A percentile compares a stretch with the other conserved stretches of the same genome.
Conservation (phyloP, 2,329 filamentous ascomycete genomes). For the Fusarium neocosmosporiellum region DNA sequence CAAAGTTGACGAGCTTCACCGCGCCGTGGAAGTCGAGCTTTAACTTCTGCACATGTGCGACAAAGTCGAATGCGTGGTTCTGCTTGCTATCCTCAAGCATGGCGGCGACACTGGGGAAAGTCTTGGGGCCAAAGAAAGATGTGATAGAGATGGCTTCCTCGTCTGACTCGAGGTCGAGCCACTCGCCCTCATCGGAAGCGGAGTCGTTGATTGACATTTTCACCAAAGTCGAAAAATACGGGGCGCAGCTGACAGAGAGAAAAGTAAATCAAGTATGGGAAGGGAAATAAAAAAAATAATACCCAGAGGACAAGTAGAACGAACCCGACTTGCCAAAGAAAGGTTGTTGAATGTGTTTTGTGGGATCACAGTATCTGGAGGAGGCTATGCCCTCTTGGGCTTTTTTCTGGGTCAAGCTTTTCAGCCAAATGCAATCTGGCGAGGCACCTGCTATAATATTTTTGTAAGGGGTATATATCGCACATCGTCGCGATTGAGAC, state of each 20-base stretch:
- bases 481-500: constrained; percentile 11
- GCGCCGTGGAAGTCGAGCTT: constrained; percentile 78
- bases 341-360: constrained; percentile 39
- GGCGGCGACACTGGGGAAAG: constrained; percentile 70
- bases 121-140: constrained; percentile 74
- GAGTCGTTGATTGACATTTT: constrained; percentile 46
- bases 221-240: constrained; percentile 45
- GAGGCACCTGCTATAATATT: constrained; percentile 42
- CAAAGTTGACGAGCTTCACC: constrained; percentile 81
- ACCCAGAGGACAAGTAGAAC: constrained; percentile 10
- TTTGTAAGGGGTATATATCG: constrained; percentile 45
- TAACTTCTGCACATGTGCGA: constrained; percentile 66
- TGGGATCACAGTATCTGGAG: constrained; percentile 52
- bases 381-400: constrained; percentile 44
- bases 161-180: constrained; percentile 70
- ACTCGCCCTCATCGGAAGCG: constrained; percentile 58
- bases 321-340: constrained; percentile 20
- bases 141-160: constrained; percentile 71
- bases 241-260: constrained; percentile 45
- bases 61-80: constrained; percentile 74
- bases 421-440: constrained; percentile 43
- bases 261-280: constrained; percentile 48
- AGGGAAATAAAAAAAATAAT: constrained; percentile 4
- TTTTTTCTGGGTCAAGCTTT: constrained; percentile 32
- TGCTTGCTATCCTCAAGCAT: constrained; percentile 78